phyloP scores from a whole-genome alignment of 495 filamentous ascomycete genomes.

The Neurospora sp. region DNA sequence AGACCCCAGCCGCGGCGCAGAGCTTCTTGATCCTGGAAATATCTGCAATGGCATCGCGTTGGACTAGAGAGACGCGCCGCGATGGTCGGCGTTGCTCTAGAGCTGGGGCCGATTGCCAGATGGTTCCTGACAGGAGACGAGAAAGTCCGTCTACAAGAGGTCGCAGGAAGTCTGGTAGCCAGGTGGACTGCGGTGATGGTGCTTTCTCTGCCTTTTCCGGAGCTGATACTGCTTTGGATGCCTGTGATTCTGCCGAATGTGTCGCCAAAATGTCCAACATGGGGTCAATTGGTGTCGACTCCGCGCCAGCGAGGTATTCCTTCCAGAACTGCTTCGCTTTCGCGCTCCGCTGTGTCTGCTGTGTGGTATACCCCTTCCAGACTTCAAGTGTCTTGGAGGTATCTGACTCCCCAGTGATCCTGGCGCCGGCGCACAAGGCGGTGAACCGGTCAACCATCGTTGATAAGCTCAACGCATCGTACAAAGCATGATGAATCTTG shows the following conservation, averaged over 20 bases:
- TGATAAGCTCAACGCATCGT: slow-evolving; percentile 62
- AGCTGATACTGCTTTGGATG: neutral
- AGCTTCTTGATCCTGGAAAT: slow-evolving; percentile 5
- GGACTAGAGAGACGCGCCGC: slow-evolving; percentile 8
- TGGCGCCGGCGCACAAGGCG: slow-evolving; percentile 9
- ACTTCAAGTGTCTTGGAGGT: neutral
- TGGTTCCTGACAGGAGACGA: neutral
- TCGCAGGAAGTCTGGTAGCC: neutral
- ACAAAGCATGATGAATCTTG: slow-evolving; percentile 65
- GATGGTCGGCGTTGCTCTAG: neutral
- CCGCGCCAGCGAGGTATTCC: slow-evolving; percentile 32
- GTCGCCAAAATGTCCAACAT: neutral
- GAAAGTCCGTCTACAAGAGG: neutral
- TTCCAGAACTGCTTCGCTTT: slow-evolving; percentile 42
- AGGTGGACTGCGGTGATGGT: neutral
- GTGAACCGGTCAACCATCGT: slow-evolving; percentile 32
- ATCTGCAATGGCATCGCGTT: slow-evolving; percentile 8
- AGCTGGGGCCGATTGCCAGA: neutral
- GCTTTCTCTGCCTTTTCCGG: neutral
- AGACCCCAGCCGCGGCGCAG: slow-evolving; percentile 20
- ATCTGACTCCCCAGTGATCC: neutral
- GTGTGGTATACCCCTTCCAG: slow-evolving; percentile 17
- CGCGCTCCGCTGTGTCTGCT: slow-evolving; percentile 6
- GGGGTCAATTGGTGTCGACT: neutral
- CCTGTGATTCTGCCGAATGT: neutral